phyloP scores from a whole-genome alignment of 176 grass and related monocot genomes.

The Juncus inflexus region DNA sequence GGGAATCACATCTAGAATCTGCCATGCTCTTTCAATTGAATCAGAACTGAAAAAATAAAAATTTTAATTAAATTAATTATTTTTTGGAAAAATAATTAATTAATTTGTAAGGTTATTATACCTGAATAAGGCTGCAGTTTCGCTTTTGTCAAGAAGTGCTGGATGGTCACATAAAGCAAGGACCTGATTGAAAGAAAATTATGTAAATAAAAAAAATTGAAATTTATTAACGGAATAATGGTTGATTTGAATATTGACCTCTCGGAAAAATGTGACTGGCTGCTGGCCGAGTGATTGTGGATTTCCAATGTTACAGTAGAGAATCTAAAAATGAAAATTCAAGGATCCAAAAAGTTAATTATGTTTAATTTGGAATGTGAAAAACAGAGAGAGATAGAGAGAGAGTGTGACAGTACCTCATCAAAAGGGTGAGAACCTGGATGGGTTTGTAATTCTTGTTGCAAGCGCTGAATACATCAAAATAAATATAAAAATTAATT shows the following conservation, averaged over 20 bases:
- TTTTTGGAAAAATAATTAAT: background rate
- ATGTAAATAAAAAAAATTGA: slow-evolving; percentile 25
- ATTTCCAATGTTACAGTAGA: slow-evolving; percentile 96
- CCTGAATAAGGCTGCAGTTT: slow-evolving; percentile 88
- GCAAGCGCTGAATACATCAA: slow-evolving; percentile 54
- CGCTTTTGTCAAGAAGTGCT: slow-evolving; percentile 76
- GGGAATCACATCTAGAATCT: slow-evolving; percentile 76
- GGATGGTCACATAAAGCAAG: slow-evolving; percentile 76
- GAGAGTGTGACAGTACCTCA: slow-evolving; percentile 42
- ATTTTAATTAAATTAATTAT: slow-evolving; percentile 17
- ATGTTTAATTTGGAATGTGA: background rate
- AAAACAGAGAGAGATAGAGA: background rate
- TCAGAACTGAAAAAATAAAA: slow-evolving; percentile 61
- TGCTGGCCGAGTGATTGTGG: slow-evolving; percentile 90
- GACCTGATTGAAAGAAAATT: slow-evolving; percentile 43
- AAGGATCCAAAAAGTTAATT: background rate
- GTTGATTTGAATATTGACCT: slow-evolving; percentile 45
- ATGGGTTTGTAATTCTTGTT: slow-evolving; percentile 64
- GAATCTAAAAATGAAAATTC: slow-evolving; percentile 45
- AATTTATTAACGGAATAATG: slow-evolving; percentile 18
- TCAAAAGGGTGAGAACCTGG: slow-evolving; percentile 88
- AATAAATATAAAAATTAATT: slow-evolving; percentile 36
- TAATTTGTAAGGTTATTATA: slow-evolving; percentile 30
- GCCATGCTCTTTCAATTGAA: slow-evolving; percentile 88
- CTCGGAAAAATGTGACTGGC: slow-evolving; percentile 89